These are phyloP conservation scores for Salix brachista DNA, from an alignment of 345 rosid species.

Conservation along the genomic window DNA sequence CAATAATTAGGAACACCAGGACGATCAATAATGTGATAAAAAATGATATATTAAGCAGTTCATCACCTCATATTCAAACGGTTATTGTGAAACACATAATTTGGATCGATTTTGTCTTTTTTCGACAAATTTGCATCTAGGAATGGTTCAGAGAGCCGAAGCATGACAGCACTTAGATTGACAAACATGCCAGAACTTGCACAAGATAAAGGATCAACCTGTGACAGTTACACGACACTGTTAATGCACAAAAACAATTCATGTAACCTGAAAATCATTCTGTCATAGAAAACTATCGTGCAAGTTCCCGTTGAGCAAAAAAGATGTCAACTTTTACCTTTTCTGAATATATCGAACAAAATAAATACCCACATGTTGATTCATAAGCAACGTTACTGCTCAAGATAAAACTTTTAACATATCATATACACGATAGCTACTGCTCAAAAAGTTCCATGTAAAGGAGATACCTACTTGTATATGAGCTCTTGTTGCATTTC, in stretches of 20 bases:
- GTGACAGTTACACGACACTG: constrained; percentile 18
- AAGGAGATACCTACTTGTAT: constrained; percentile 54
- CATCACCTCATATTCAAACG: constrained; percentile 84
- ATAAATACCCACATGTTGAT: background rate
- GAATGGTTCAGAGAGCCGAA: constrained; percentile 85
- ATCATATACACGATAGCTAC: background rate
- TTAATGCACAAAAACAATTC: background rate
- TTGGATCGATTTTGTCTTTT: constrained; percentile 84
- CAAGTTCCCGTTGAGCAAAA: constrained; percentile 1
- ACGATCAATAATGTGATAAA: constrained; percentile 1
- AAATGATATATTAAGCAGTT: constrained; percentile 1
- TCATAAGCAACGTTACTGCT: background rate
- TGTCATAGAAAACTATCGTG: background rate
- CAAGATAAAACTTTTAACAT: background rate
- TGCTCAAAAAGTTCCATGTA: background rate
- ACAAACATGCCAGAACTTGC: constrained; percentile 99
- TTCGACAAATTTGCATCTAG: constrained; percentile 71
- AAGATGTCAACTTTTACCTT: background rate
- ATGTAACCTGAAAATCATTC: background rate
- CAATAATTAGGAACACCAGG: constrained; percentile 15
- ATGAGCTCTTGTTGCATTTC: constrained; percentile 80
- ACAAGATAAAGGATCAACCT: constrained; percentile 93
- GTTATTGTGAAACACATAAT: constrained; percentile 59
- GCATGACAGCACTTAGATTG: constrained; percentile 95
- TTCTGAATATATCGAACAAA: background rate